These are phyloP conservation scores for Melanogaster broomeanus DNA, from an alignment of 768 basidiomycete genomes.

Conservation along the genomic window DNA sequence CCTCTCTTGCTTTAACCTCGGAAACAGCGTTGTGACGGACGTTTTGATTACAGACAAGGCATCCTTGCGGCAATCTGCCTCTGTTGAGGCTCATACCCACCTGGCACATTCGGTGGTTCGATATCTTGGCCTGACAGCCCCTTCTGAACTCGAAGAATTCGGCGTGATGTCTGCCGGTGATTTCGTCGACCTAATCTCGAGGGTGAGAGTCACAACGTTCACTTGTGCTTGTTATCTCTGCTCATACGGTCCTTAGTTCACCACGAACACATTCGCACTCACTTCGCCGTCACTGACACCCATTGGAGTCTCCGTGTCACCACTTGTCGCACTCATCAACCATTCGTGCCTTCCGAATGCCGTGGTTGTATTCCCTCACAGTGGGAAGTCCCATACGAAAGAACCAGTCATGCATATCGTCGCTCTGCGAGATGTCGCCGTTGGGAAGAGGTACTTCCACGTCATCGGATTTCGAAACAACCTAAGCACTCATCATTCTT, in stretches of 20 bases:
- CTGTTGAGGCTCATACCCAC: conserved; percentile 61
- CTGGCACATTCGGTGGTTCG: conserved; percentile 74
- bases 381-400: conserved; percentile 33
- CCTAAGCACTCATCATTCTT: not conserved
- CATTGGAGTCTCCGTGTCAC: conserved; percentile 84
- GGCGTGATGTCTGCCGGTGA: conserved; percentile 60
- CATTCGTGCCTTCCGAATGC: conserved; percentile 90
- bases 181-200: conserved; percentile 71
- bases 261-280: conserved; percentile 88
- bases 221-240: not conserved
- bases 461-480: not conserved
- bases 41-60: conserved; percentile 50
- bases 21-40: not conserved
- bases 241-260: conserved; percentile 56
- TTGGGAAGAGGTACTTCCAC: conserved; percentile 65
- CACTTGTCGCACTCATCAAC: conserved; percentile 77
- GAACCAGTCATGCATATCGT: conserved; percentile 75
- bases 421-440: conserved; percentile 61
- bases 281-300: conserved; percentile 77
- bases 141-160: conserved; percentile 57
- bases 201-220: conserved; percentile 42
- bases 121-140: conserved; percentile 63
- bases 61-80: conserved; percentile 44
- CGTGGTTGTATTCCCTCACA: conserved; percentile 85
- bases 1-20: conserved; percentile 5